Evolutionary conservation across 345 rosid species (phyloP).

Genomic region (Syzygium grande): DNA sequence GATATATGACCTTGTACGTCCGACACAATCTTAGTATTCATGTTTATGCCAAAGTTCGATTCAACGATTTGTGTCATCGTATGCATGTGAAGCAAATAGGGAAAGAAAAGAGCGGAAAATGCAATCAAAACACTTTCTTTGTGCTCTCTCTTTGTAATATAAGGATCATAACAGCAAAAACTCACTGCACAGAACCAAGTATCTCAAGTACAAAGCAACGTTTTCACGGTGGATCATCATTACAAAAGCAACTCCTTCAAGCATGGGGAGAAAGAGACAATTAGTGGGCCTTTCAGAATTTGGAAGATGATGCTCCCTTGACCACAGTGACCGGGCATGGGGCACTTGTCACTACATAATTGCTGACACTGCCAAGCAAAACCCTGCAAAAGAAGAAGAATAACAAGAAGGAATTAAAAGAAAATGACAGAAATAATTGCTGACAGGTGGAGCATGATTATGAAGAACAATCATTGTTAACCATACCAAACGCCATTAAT

Average conservation of each 20-base stretch:
- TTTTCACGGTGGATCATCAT: not conserved
- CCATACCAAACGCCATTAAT: not conserved
- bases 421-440: not conserved
- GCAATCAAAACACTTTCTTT: not conserved
- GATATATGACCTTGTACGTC: not conserved
- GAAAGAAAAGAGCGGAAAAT: not conserved
- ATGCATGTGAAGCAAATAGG: not conserved
- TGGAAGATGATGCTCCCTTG: conserved; percentile 16
- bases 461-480: not conserved
- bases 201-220: not conserved
- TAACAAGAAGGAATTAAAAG: not conserved
- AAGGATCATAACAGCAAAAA: not conserved
- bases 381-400: conserved; percentile 25
- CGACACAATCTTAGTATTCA: not conserved
- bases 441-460: not conserved
- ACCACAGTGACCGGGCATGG: conserved; percentile 79
- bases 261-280: not conserved
- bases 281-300: not conserved
- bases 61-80: not conserved
- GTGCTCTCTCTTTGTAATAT: not conserved
- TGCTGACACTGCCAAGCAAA: conserved; percentile 76
- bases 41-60: not conserved
- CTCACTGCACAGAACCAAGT: not conserved
- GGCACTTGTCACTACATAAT: conserved; percentile 59
- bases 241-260: not conserved